These are phyloP conservation scores for Cyberlindnera japonica DNA, from an alignment of 805 yeast genomes.

Conservation along the genomic window DNA sequence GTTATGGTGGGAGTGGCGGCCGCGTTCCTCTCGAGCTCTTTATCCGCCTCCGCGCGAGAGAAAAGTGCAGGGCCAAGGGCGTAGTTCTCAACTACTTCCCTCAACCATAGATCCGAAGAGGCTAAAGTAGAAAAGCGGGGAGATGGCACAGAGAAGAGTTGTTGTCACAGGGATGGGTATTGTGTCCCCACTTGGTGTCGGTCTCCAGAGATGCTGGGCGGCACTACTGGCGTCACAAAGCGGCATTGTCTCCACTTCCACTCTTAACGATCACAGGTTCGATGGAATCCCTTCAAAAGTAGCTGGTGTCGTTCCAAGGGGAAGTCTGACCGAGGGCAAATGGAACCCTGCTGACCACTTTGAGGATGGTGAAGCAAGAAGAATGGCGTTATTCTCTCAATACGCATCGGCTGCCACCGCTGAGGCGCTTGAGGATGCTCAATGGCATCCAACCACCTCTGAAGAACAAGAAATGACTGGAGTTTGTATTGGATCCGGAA, in stretches of 20 bases:
- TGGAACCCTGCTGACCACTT: constrained; percentile 55
- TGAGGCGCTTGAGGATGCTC: constrained; percentile 74
- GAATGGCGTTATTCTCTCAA: constrained; percentile 71
- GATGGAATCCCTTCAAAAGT: constrained; percentile 62
- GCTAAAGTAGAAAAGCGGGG: not conserved
- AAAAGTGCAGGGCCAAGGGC: too few relatives aligned
- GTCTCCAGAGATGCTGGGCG: constrained; percentile 51
- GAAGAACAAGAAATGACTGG: constrained; percentile 46
- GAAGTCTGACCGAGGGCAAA: constrained; percentile 37
- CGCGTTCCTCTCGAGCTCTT: not conserved
- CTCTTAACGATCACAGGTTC: constrained; percentile 30
- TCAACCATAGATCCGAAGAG: not conserved
- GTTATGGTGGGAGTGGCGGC: not conserved
- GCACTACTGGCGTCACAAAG: constrained; percentile 47
- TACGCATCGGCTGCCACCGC: constrained; percentile 72
- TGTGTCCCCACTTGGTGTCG: constrained; percentile 82
- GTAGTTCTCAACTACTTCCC: not conserved
- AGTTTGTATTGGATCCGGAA: constrained; percentile 89
- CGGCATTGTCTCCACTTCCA: constrained; percentile 55
- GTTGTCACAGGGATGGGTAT: constrained; percentile 92
- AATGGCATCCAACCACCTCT: constrained; percentile 40
- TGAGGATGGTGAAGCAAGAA: constrained; percentile 38
- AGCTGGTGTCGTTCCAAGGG: constrained; percentile 69
- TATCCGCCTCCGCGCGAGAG: not conserved
- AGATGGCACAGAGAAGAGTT: constrained; percentile 44